Evolutionary conservation across 345 rosid genomes (phyloP).

Genomic region (Salix brachista): DNA sequence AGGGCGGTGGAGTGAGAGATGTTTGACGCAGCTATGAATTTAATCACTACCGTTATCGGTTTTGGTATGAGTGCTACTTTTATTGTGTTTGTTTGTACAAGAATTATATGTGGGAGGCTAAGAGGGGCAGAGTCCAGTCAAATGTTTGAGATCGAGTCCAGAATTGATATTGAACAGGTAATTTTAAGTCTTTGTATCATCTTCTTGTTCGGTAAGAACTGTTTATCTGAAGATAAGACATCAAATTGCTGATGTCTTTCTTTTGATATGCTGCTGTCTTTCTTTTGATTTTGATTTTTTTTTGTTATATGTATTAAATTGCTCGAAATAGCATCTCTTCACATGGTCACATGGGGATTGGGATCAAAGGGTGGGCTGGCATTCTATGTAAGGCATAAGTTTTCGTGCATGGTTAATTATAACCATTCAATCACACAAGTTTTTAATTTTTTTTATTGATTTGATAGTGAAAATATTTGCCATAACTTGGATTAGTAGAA

Average conservation of each 20-base stretch:
- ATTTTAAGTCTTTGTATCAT: background rate
- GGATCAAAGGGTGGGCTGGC: background rate
- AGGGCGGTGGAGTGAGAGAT: constrained; percentile 14
- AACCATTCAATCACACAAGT: background rate
- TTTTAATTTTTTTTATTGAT: background rate
- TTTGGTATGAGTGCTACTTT: constrained; percentile 64
- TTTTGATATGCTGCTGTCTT: background rate
- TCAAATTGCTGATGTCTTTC: background rate
- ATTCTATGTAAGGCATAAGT: background rate
- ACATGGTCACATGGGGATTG: background rate
- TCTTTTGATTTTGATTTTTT: background rate
- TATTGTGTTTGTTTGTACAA: constrained; percentile 55
- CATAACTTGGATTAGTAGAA: background rate
- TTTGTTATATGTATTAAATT: background rate
- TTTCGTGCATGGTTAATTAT: background rate
- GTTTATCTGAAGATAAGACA: background rate
- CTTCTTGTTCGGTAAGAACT: background rate
- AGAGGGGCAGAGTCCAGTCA: constrained; percentile 37
- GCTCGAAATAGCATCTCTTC: background rate
- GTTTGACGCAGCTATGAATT: constrained; percentile 46
- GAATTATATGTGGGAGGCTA: constrained; percentile 57
- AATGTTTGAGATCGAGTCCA: constrained; percentile 44
- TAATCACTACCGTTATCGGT: constrained; percentile 55
- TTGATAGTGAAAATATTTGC: background rate
- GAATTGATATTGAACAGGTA: constrained; percentile 57